Evolutionary conservation across 2,329 filamentous ascomycete genomes (phyloP).

Genomic region (Aspergillus transmontanensis): DNA sequence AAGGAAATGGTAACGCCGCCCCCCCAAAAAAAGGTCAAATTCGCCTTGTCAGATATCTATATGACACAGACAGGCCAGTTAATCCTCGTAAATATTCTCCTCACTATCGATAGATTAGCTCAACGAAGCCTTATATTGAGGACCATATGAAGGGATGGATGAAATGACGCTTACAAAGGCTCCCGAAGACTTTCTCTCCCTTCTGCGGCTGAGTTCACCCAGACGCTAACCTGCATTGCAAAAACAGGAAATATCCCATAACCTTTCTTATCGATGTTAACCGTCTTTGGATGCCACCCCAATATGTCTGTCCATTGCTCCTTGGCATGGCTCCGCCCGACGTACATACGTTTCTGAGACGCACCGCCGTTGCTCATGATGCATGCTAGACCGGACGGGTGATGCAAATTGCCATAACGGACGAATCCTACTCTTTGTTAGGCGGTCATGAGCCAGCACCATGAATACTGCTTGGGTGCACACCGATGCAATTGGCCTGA

Average conservation of each 20-base stretch:
- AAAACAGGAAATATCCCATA: constrained; percentile 61
- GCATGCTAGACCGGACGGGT: constrained; percentile 56
- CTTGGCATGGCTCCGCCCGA: constrained; percentile 60
- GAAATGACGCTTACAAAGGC: constrained; percentile 40
- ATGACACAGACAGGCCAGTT: not conserved
- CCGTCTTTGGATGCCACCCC: constrained; percentile 56
- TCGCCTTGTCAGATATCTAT: not conserved
- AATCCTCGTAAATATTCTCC: not conserved
- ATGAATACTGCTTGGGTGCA: constrained; percentile 6
- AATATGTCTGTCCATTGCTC: constrained; percentile 68
- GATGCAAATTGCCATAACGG: constrained; percentile 53
- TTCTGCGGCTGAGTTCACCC: constrained; percentile 59
- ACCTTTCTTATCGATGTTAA: constrained; percentile 62
- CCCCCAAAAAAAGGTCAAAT: too few relatives aligned
- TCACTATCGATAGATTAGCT: not conserved
- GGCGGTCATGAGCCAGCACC: not conserved
- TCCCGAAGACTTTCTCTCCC: constrained; percentile 51
- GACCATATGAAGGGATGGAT: not conserved
- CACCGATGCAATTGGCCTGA: constrained; percentile 60
- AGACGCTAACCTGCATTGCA: constrained; percentile 61
- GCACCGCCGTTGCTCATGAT: constrained; percentile 58
- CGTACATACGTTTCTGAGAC: constrained; percentile 61
- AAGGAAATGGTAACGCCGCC: not conserved
- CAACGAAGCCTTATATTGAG: not conserved
- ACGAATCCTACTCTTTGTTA: constrained; percentile 49